These are phyloP conservation scores for Pythium chondricola DNA, from an alignment of 352 stramenopile species.

Conservation along the genomic window DNA sequence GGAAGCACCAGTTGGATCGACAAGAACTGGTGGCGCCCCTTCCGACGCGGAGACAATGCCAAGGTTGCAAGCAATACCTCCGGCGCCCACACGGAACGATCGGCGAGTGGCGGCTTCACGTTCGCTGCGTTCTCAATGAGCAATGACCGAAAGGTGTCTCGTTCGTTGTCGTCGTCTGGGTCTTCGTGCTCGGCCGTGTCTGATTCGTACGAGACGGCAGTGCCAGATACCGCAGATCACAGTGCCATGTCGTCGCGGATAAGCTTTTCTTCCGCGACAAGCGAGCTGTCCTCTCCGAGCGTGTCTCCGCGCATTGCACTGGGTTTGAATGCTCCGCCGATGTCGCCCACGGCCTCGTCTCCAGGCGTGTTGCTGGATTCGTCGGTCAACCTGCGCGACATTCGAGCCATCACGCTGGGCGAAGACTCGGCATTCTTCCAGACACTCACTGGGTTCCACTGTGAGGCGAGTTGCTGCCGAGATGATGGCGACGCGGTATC, in stretches of 20 bases:
- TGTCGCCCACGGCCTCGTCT: slow-evolving; percentile 6
- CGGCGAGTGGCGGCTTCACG: slow-evolving; percentile 52
- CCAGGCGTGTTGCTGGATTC: slow-evolving; percentile 31
- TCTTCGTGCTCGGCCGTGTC: slow-evolving; percentile 16
- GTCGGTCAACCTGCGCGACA: slow-evolving; percentile 53
- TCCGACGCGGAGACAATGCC: slow-evolving; percentile 43
- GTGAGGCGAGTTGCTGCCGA: not conserved
- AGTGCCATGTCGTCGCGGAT: slow-evolving; percentile 1
- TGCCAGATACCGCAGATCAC: not conserved
- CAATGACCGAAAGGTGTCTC: slow-evolving; percentile 19
- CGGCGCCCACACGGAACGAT: slow-evolving; percentile 30
- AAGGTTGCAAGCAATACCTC: slow-evolving; percentile 9
- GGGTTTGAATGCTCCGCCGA: slow-evolving; percentile 5
- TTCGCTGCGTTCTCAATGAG: slow-evolving; percentile 33
- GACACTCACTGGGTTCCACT: slow-evolving; percentile 20
- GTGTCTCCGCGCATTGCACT: slow-evolving; percentile 4
- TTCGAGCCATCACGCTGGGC: slow-evolving; percentile 36
- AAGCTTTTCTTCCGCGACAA: slow-evolving; percentile 3
- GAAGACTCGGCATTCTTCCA: slow-evolving; percentile 52
- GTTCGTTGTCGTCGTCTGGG: slow-evolving; percentile 13
- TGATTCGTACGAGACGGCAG: slow-evolving; percentile 8
- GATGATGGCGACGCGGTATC: not conserved
- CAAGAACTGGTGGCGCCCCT: slow-evolving; percentile 67
- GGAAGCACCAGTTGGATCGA: slow-evolving; percentile 25
- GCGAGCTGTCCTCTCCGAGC: slow-evolving; percentile 9